Evolutionary conservation across 805 yeast genomes (phyloP).

Genomic region (Wickerhamiella occidentalis): DNA sequence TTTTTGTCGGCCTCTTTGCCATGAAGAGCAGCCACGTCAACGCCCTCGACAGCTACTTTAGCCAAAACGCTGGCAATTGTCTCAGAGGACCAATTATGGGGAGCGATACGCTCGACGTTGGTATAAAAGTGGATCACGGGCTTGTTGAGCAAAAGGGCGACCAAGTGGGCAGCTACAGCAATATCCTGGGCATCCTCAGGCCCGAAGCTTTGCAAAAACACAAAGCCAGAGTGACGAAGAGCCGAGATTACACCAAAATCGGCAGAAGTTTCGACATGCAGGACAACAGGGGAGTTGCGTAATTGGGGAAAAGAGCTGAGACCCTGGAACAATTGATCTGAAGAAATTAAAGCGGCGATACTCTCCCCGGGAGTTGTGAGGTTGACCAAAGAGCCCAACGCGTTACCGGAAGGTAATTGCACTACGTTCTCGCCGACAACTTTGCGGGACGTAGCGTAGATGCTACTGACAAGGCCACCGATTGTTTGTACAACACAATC

Average conservation of each 20-base stretch:
- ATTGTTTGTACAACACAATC: conserved; percentile 8
- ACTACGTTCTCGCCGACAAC: not conserved
- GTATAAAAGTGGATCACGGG: conserved; percentile 65
- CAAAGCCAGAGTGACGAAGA: conserved; percentile 54
- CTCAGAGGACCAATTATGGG: conserved; percentile 21
- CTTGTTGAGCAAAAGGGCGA: conserved; percentile 37
- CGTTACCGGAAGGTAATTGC: conserved; percentile 1
- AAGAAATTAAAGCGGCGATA: conserved; percentile 16
- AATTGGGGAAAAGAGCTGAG: conserved; percentile 17
- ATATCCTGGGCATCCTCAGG: conserved; percentile 41
- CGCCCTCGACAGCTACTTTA: conserved; percentile 17
- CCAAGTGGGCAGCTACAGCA: conserved; percentile 45
- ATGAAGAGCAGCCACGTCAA: conserved; percentile 12
- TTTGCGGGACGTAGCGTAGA: not conserved
- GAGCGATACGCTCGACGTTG: conserved; percentile 16
- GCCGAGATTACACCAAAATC: conserved; percentile 65
- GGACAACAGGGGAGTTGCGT: conserved; percentile 15
- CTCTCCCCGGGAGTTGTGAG: conserved; percentile 9
- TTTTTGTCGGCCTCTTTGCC: not conserved
- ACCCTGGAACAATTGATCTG: conserved; percentile 18
- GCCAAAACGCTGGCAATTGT: conserved; percentile 20
- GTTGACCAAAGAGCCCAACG: conserved; percentile 10
- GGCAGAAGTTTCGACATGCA: conserved; percentile 22
- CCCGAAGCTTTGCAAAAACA: conserved; percentile 55
- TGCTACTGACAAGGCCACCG: conserved; percentile 5